Conservation (phyloP, 441 rosid species). For the Syzygium malaccense region DNA sequence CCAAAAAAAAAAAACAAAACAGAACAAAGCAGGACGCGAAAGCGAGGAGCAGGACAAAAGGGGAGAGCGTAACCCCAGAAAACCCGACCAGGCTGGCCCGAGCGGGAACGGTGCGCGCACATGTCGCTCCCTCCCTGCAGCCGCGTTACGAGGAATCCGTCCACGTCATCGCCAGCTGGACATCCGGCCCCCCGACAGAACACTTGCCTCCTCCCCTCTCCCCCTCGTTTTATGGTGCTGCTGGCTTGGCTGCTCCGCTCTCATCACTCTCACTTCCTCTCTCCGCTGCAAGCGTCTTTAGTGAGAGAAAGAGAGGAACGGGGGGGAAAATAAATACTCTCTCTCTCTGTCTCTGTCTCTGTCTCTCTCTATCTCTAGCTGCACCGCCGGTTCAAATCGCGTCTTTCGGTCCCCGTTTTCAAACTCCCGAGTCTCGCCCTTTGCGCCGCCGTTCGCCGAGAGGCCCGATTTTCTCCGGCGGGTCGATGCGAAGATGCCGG, state of each 20-base stretch:
- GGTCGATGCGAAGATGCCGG: conserved; percentile 29
- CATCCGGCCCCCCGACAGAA: neutral
- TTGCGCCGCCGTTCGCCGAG: neutral
- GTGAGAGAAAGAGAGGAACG: neutral
- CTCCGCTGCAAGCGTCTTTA: neutral
- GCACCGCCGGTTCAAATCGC: no score
- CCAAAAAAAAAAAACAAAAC: neutral
- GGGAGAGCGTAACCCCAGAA: neutral
- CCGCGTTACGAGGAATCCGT: neutral
- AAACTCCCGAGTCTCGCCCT: neutral
- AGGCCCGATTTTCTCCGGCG: neutral
- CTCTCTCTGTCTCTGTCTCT: neutral
- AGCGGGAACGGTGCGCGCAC: neutral
- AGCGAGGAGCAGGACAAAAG: neutral
- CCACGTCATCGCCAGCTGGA: neutral
- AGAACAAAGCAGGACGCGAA: neutral
- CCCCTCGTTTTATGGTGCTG: no score
- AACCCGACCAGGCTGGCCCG: neutral
- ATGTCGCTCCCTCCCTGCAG: neutral
- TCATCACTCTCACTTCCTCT: neutral
- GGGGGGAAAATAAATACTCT: neutral
- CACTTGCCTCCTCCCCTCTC: neutral
- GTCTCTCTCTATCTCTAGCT: neutral
- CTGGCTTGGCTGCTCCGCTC: neutral
- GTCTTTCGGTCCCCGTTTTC: no score